A percentile compares a stretch with the other conserved stretches of the same genome.
Conservation (phyloP, 768 basidiomycete species). For the Auricularia cornea region DNA sequence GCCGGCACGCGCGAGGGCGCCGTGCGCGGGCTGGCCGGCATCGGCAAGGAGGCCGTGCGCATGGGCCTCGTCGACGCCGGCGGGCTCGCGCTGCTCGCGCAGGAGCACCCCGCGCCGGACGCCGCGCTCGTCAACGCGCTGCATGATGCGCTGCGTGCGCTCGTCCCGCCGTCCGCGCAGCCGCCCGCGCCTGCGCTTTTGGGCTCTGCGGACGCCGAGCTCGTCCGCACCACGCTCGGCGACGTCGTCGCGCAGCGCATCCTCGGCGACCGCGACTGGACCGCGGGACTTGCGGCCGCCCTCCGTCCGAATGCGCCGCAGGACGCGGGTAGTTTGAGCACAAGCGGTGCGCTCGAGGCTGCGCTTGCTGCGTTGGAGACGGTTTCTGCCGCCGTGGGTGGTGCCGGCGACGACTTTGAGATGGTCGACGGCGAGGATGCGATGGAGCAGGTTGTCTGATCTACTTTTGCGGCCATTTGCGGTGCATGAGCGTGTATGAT, state of each 20-base stretch:
- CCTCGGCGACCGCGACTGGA: constrained; percentile 51
- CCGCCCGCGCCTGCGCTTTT: constrained; percentile 51
- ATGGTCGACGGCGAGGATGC: not conserved
- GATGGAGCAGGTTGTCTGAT: not conserved
- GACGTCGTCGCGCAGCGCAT: constrained; percentile 53
- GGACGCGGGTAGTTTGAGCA: not conserved
- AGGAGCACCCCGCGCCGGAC: constrained; percentile 41
- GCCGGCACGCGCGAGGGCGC: constrained; percentile 84
- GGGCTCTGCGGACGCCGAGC: constrained; percentile 37
- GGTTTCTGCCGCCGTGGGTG: not conserved
- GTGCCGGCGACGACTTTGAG: not conserved
- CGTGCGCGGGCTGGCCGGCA: constrained; percentile 74
- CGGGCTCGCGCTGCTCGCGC: constrained; percentile 63
- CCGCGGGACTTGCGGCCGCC: not conserved
- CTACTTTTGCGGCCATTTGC: not conserved
- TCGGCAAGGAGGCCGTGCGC: constrained; percentile 77
- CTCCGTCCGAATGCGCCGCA: not conserved
- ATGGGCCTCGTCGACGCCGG: constrained; percentile 78
- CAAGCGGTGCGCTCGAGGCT: not conserved
- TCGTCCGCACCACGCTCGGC: constrained; percentile 50
- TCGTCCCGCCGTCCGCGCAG: constrained; percentile 45
- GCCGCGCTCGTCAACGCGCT: constrained; percentile 47
- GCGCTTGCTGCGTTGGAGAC: not conserved
- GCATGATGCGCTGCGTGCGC: constrained; percentile 55
- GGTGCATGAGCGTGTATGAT: too few species aligned